Conservation (phyloP, 2,329 filamentous ascomycete genomes). For the Botrytis tulipae region DNA sequence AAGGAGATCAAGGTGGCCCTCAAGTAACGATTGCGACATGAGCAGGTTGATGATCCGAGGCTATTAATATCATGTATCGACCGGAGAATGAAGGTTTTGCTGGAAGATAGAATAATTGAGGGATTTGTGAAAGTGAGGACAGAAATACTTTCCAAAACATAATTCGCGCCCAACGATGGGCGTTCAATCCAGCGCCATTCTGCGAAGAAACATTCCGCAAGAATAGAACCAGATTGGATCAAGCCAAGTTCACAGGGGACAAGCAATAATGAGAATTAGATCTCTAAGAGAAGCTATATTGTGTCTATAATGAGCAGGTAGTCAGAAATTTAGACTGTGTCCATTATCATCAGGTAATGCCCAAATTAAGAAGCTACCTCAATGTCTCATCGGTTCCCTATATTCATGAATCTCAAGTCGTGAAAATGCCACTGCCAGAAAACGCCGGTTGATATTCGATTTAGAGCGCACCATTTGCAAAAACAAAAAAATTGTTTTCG, state of each 20-base stretch:
- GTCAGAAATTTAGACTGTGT: not conserved
- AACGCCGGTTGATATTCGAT: conserved; percentile 4
- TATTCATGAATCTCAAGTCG: not conserved
- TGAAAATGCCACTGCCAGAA: not conserved
- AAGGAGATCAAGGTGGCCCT: conserved; percentile 23
- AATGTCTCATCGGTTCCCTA: not conserved
- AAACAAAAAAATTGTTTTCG: not conserved
- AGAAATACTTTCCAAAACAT: not conserved
- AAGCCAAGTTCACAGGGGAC: not conserved
- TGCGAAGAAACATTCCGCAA: conserved; percentile 12
- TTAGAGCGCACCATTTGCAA: not conserved
- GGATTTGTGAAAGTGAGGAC: not conserved
- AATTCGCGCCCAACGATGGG: not conserved
- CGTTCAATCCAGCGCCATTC: not conserved
- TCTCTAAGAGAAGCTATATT: not conserved
- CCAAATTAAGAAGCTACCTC: not conserved
- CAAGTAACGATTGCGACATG: conserved; percentile 27
- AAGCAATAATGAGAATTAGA: not conserved
- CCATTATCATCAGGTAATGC: not conserved
- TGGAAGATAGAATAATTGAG: not conserved
- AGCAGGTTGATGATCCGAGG: not conserved
- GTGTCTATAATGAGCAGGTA: not conserved
- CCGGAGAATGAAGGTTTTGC: not conserved
- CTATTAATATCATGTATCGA: not conserved
- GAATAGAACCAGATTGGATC: not conserved